Base-by-base conservation (phyloP, 805 yeast species). In the Myxozyma vanderwaltii region DNA sequence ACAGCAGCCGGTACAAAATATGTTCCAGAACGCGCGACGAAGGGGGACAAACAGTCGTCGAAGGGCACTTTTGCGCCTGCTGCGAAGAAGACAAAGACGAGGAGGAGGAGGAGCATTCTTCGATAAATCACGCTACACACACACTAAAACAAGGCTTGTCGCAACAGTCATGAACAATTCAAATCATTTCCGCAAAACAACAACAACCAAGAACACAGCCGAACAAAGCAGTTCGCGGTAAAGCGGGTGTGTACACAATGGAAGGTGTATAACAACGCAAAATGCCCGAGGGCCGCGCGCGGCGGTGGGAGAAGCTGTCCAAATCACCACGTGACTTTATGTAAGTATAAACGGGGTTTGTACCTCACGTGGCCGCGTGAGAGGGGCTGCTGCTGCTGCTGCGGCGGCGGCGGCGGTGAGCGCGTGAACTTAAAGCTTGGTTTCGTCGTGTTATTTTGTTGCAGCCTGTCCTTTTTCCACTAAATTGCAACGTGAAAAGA, bases 1-100 rank as follows among this genome's bases (percentile, higher is more conserved):
- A 63, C 58, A 35, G 31, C 13, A 3, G 48, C n/a, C 7, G 66
- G 56, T 29, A 44, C 48, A 39, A 63, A 63, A 58, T 51, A 62
- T 24, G 63, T 59, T 39, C 65, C 63, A 5, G 53, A 43, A 23
- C 62, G 51, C 21, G 6, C 36, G 36, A 54, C 61, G 1, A 44
- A 23, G 4, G 31, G n/a, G 21, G 58, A 19, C 31, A 58, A 33
- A 39, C 66, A 63, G 29, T 45, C 26, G 38, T 24, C 24, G 52
- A 63, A 63, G 35, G 48, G 40, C 17, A 63, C 48, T 6, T 23
- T 21, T n/a, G 17, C 43, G 21, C 19, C 6, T 21, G 8, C 21
- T 10, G 19, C 21, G 21, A 19, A 8, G 43, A 19, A n/a, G 21
- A 35, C 58, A 21, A 13, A 27, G 40, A 39, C 45, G 36, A 31